phyloP scores from a whole-genome alignment of 306 rosid species.

The Medicago lupulina region DNA sequence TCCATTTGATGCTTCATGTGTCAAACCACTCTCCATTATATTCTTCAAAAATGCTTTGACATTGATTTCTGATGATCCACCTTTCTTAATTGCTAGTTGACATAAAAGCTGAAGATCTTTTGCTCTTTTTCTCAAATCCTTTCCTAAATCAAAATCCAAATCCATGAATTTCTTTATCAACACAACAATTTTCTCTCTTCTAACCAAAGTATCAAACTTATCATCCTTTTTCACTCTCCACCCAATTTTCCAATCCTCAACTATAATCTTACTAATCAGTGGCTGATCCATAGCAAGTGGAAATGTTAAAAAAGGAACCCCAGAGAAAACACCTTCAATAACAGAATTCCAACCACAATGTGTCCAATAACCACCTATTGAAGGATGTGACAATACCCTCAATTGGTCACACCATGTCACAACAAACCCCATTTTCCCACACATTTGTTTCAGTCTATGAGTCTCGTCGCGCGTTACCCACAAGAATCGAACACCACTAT shows the following conservation, averaged over 20 bases:
- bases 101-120: slow-evolving; percentile 43
- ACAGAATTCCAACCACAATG: slow-evolving; percentile 74
- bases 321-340: slow-evolving; percentile 59
- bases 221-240: slow-evolving; percentile 55
- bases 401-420: slow-evolving; percentile 71
- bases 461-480: slow-evolving; percentile 56
- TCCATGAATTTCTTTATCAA: slow-evolving; percentile 54
- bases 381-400: slow-evolving; percentile 56
- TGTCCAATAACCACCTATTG: slow-evolving; percentile 65
- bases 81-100: slow-evolving; percentile 41
- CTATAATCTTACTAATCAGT: slow-evolving; percentile 44
- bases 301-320: slow-evolving; percentile 61
- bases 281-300: slow-evolving; percentile 61
- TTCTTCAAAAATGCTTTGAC: slow-evolving; percentile 44
- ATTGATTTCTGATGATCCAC: slow-evolving; percentile 52
- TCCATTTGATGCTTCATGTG: slow-evolving; percentile 14
- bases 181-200: slow-evolving; percentile 43
- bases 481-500: slow-evolving; percentile 49
- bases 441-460: slow-evolving; percentile 37
- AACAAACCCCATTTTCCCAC: slow-evolving; percentile 49
- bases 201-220: slow-evolving; percentile 44
- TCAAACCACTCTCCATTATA: background rate
- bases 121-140: slow-evolving; percentile 49
- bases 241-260: slow-evolving; percentile 66
- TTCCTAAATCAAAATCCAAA: slow-evolving; percentile 43